Base-by-base conservation (phyloP, 2,329 filamentous ascomycete species). In the Pestalotiopsis sp. region DNA sequence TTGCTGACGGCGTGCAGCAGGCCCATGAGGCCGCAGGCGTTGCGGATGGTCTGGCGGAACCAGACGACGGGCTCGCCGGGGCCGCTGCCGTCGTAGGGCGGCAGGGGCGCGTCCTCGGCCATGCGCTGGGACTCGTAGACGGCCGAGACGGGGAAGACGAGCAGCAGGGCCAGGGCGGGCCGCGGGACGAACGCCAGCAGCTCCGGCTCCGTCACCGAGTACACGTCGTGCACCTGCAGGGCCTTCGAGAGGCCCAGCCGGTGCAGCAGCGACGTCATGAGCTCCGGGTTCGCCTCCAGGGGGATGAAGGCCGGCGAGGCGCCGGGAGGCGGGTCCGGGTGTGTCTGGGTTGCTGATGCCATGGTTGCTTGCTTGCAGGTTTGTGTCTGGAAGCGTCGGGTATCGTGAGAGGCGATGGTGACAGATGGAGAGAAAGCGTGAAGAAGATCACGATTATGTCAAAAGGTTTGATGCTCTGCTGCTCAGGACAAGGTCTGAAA, bases 21-120 rank as follows among this genome's bases (percentile, higher is more conserved):
- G 0, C 93, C 96, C 84, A 98, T 97, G 59, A 97, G 83, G 0
- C 95, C 95, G 79, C 95, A 98, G 0, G 95, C 94, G 78, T 98
- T 97, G 70, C 92, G 88, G 75, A 98, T 98, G 0, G 95, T 98
- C 83, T 98, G 95, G 74, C 90, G 92, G 86, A 95, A 98, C 96
- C 95, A 99, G 7, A 97, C 77, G 0, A 98, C 93, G 4, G 93
- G 91, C 77, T 98, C 93, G 0, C 76, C 77, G 0, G 86, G 81
- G 1, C 94, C 94, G 20, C 84, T 85, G 58, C 91, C 92, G 0
- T 79, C 78, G 82, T 97, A 97, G 52, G 90, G 88, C 2, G 82
- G 73, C 57, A 84, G 83, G 25, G 86, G 78, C 64, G 83, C 83
- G 81, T 98, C 95, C 83, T 97, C 95, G 58, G 88, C 84, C 68